Evolutionary conservation across 139 green algal genomes (phyloP), one percentile per base, ranked within the genome.

Genomic region (Coelastrella sp.): DNA sequence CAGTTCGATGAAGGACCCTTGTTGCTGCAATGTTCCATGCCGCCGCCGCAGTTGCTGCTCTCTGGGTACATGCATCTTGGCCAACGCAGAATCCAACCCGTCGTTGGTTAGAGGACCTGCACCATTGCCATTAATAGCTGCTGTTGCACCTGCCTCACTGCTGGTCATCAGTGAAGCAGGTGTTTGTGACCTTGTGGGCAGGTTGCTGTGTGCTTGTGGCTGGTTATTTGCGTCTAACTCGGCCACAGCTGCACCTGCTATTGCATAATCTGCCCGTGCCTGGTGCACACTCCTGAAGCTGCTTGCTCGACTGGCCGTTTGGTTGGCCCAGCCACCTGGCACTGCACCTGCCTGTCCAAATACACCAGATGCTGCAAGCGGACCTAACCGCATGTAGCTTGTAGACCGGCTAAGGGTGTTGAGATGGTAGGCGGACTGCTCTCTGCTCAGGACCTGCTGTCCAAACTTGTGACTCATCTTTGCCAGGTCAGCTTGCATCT

Each of bases 231-330:
- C 65, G 0, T 88, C 83, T 66, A 65, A 35, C 25, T 27, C 25
- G n/a, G 65, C 83, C 9, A 81, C 83, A 66, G 65, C 12, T n/a
- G 83, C 83, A 8, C 83, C 83, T 61, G 83, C 83, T 19, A 88
- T 65, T 59, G 83, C 83, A 17, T 56, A 3, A 7, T 88, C 83
- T 22, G n/a, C 83, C 24, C 59, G 83, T 4, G 27, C 9, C 22
- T 9, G 19, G n/a, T 80, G 22, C 35, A n/a, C 24, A 58, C 73
- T 90, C n/a, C 59, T 79, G 73, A 74, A 84, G 74, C 85, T 90
- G 85, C 85, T 90, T 15, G 57, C n/a, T 25, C 87, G 79, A 61
- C 78, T 86, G 74, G 56, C 87, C 20, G 35, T 49, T 19, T 76
- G 68, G 19, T 24, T 27, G 8, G 19, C 17, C 19, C 24, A 80